phyloP scores from a whole-genome alignment of 129 eudicot genomes.

The Glebionis coronaria region DNA sequence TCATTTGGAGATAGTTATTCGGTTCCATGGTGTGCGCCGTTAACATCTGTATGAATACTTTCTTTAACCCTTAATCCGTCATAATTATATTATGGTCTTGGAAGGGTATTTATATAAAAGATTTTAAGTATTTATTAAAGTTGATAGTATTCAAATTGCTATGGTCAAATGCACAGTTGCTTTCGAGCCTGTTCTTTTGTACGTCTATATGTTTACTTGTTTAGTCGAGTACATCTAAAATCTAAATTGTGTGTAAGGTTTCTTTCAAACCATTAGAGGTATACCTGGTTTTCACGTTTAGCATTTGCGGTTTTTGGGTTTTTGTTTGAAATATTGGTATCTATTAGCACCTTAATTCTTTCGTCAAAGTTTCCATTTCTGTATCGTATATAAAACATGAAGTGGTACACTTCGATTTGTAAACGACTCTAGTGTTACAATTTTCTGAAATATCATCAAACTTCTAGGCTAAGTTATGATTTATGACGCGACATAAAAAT shows the following conservation, averaged over 20 bases:
- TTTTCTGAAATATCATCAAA: neutral
- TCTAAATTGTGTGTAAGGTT: no score
- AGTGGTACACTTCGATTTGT: no score
- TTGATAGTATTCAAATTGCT: neutral
- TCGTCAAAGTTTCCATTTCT: no score
- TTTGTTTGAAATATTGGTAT: no score
- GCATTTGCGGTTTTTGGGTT: no score
- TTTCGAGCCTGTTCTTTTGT: neutral
- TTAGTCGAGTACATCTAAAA: no score
- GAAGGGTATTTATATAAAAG: neutral
- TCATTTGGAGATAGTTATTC: slow-evolving; percentile 6
- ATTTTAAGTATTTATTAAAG: neutral
- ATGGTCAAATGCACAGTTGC: neutral
- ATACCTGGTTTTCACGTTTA: no score
- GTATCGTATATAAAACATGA: no score
- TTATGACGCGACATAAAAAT: neutral
- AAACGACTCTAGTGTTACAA: neutral
- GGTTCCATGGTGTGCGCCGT: slow-evolving; percentile 1
- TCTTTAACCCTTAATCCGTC: neutral
- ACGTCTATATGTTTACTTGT: no score
- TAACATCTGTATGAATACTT: slow-evolving; percentile 13
- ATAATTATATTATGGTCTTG: slow-evolving; percentile 3
- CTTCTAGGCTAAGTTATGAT: neutral
- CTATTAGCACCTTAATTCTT: no score
- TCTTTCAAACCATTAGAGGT: no score